phyloP scores from a whole-genome alignment of 2,329 filamentous ascomycete species.

The Coleophoma crateriformis region DNA sequence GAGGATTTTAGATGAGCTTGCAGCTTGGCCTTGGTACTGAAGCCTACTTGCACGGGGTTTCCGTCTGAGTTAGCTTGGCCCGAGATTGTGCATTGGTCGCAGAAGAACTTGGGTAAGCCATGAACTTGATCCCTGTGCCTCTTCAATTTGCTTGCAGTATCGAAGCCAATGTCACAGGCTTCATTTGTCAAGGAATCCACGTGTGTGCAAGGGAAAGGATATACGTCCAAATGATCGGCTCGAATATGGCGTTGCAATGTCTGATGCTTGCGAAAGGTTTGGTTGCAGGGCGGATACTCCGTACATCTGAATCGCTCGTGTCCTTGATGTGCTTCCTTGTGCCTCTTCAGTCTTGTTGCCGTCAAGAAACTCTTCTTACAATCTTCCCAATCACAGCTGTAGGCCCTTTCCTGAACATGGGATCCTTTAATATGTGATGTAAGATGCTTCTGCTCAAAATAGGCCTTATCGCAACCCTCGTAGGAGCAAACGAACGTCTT shows the following conservation, averaged over 20 bases:
- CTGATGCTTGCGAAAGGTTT: slow-evolving; percentile 81
- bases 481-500: slow-evolving; percentile 71
- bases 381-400: slow-evolving; percentile 63
- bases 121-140: slow-evolving; percentile 69
- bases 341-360: slow-evolving; percentile 69
- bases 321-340: slow-evolving; percentile 73
- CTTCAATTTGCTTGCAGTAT: slow-evolving; percentile 65
- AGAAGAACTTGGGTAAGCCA: slow-evolving; percentile 66
- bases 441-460: slow-evolving; percentile 81
- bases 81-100: slow-evolving; percentile 59
- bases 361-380: slow-evolving; percentile 82
- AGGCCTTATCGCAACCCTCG: slow-evolving; percentile 72
- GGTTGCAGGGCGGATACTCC: slow-evolving; percentile 62
- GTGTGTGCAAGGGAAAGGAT: slow-evolving; percentile 66
- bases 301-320: slow-evolving; percentile 71
- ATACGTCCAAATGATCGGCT: slow-evolving; percentile 65
- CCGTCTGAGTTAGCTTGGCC: slow-evolving; percentile 29
- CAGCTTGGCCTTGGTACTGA: slow-evolving; percentile 67
- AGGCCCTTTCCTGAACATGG: slow-evolving; percentile 66
- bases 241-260: slow-evolving; percentile 80
- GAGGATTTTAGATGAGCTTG: slow-evolving; percentile 67
- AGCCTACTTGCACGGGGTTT: slow-evolving; percentile 44
- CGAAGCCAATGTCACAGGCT: slow-evolving; percentile 64
- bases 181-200: slow-evolving; percentile 44
- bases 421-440: slow-evolving; percentile 79